A percentile compares a stretch with the other conserved stretches of the same genome.
Evolutionary conservation across 106 monocot genomes (phyloP).

Genomic region (Phalaenopsis equestris): DNA sequence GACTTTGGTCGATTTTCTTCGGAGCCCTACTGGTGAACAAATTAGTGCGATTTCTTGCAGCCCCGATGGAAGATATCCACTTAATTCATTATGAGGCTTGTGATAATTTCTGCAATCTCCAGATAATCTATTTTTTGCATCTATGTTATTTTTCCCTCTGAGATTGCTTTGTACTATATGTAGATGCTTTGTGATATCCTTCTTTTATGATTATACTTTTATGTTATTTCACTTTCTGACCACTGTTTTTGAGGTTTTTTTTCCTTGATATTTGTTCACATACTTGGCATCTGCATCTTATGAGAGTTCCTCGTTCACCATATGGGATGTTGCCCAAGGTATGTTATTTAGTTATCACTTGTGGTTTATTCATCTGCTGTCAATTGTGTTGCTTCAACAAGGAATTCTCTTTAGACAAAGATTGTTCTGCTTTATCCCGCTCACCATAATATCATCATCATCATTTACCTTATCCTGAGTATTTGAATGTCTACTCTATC

Average conservation of each 20-base stretch:
- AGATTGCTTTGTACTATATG: background rate
- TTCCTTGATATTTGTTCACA: conserved; percentile 56
- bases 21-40: conserved; percentile 45
- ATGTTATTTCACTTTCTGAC: background rate
- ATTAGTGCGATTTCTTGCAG: conserved; percentile 70
- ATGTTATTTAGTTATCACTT: conserved; percentile 9
- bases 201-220: background rate
- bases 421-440: background rate
- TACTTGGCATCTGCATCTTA: conserved; percentile 85
- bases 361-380: background rate
- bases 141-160: background rate
- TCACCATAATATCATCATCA: background rate
- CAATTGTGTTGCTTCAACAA: background rate
- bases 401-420: background rate
- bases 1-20: conserved; percentile 82
- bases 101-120: background rate
- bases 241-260: background rate
- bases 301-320: conserved; percentile 78
- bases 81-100: background rate
- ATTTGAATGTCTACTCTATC: background rate
- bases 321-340: conserved; percentile 99
- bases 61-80: conserved; percentile 95
- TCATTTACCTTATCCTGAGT: background rate
- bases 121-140: background rate
- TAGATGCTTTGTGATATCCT: background rate